These are phyloP conservation scores for Thielaviopsis cerberus DNA, from an alignment of 2,329 filamentous ascomycete genomes.

Conservation along the genomic window DNA sequence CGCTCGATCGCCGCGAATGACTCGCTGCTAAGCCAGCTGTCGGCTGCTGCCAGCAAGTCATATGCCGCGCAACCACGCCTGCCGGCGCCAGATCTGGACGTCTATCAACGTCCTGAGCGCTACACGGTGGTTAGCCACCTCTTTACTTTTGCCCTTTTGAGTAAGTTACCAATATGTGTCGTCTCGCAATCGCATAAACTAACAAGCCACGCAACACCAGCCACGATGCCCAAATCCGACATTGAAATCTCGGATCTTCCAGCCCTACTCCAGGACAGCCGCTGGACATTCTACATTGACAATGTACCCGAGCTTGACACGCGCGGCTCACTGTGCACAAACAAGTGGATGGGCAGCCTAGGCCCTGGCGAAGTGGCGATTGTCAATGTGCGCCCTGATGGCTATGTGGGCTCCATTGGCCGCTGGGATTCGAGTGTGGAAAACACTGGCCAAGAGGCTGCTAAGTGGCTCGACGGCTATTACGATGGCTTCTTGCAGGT, in stretches of 20 bases:
- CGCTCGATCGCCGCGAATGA: slow-evolving; percentile 29
- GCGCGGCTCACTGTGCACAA: slow-evolving; percentile 34
- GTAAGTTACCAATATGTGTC: too few relatives aligned
- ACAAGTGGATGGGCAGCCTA: slow-evolving; percentile 50
- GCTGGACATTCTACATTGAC: slow-evolving; percentile 58
- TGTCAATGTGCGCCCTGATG: slow-evolving; percentile 52
- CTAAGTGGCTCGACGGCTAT: slow-evolving; percentile 35
- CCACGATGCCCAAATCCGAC: slow-evolving; percentile 40
- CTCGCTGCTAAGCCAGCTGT: slow-evolving; percentile 41
- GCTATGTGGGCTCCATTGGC: slow-evolving; percentile 50
- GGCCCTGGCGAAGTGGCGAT: slow-evolving; percentile 39
- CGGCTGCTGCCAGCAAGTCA: slow-evolving; percentile 38
- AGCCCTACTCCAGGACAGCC: slow-evolving; percentile 39
- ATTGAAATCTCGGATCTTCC: slow-evolving; percentile 51
- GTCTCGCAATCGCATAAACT: too few relatives aligned
- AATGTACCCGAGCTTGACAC: slow-evolving; percentile 39
- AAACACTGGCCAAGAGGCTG: slow-evolving; percentile 32
- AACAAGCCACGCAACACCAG: slow-evolving; percentile 17
- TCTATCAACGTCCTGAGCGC: slow-evolving; percentile 46
- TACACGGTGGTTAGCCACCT: slow-evolving; percentile 51
- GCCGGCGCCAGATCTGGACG: slow-evolving; percentile 36
- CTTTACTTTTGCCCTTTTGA: slow-evolving; percentile 52
- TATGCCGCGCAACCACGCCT: slow-evolving; percentile 41
- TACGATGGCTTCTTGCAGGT: slow-evolving; percentile 36
- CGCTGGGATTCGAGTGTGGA: slow-evolving; percentile 33